Base-by-base conservation (phyloP, 768 basidiomycete species). In the Xerocomellus intermedius region DNA sequence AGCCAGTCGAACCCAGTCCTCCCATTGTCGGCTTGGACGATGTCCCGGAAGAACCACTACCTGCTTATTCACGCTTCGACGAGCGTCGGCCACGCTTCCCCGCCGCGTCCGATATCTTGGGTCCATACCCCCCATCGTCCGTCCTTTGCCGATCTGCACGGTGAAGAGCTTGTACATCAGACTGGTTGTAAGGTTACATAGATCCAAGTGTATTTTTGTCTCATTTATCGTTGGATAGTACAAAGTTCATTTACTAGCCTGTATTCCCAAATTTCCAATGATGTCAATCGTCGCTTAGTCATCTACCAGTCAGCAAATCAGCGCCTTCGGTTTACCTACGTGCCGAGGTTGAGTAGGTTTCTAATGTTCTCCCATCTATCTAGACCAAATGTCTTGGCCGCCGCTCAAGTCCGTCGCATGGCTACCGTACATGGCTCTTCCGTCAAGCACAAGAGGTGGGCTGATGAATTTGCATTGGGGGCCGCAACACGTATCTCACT, bases 401-500 rank as follows among this genome's bases (percentile, higher is more conserved):
- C 59, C n/a, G 71, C 73, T 35, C 67, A 66, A 8, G 49, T 74
- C n/a, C 64, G 73, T 44, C 73, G 78, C 17, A 75, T 79, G 57
- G 78, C 81, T 45, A 78, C 79, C 12, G 56, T 81, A 30, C 74
- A 75, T 48, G 74, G 71, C 53, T 58, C 72, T n/a, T 65, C 71
- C 14, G 57, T 71, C 35, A 60, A 72, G 33, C 71, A 74, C 38
- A 80, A 78, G 69, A 81, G 77, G 82, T 82, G 55, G 48, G 56
- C 38, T 42, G 33, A 42, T 48, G 13, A 42, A 45, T 46, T 44
- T 1, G 16, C 32, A 17, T 44, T 21, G 35, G 14, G 28, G 19
- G 22, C 49, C 42, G 41, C 35, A 4, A 22, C 13, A 42, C 30
- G 17, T 36, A 9, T 63, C 59, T 72, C 50, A 65, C 50, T 35